phyloP scores from a whole-genome alignment of 768 basidiomycete species.

The Dioszegia hungarica region DNA sequence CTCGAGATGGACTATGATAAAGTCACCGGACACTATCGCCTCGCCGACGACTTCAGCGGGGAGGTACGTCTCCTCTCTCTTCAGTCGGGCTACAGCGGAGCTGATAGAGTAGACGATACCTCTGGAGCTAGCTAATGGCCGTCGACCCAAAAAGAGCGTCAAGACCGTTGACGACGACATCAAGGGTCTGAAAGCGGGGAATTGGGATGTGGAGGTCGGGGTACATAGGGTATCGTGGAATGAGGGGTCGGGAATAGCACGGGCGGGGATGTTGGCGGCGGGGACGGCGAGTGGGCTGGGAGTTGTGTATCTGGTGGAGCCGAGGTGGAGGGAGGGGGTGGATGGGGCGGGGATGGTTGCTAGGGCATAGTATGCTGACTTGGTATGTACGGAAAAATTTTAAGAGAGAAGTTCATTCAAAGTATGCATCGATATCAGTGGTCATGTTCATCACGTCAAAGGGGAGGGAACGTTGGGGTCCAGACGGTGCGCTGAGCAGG shows the following conservation, averaged over 20 bases:
- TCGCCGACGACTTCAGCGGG: constrained; percentile 82
- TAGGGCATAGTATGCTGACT: not conserved
- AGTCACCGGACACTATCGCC: constrained; percentile 67
- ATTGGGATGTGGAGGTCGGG: constrained; percentile 74
- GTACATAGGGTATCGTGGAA: constrained; percentile 82
- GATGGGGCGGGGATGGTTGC: not conserved
- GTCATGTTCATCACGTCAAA: no score
- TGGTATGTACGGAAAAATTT: no score
- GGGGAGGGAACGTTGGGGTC: no score
- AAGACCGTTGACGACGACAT: not conserved
- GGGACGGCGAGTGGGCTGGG: constrained; percentile 80
- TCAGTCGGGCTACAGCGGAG: not conserved
- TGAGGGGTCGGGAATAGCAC: constrained; percentile 61
- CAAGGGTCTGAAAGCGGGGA: constrained; percentile 49
- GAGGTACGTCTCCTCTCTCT: constrained; percentile 51
- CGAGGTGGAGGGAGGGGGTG: constrained; percentile 63
- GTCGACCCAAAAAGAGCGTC: constrained; percentile 34
- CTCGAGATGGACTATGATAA: constrained; percentile 85
- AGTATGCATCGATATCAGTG: no score
- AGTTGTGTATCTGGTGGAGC: constrained; percentile 72
- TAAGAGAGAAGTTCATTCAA: no score
- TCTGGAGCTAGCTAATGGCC: constrained; percentile 37
- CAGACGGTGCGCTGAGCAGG: no score
- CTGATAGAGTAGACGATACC: constrained; percentile 48
- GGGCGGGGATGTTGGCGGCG: constrained; percentile 63